A percentile compares a stretch with the other conserved stretches of the same genome.
Conservation (phyloP, 1,139 yeast genomes). For the Geotrichum phurueaensis region DNA sequence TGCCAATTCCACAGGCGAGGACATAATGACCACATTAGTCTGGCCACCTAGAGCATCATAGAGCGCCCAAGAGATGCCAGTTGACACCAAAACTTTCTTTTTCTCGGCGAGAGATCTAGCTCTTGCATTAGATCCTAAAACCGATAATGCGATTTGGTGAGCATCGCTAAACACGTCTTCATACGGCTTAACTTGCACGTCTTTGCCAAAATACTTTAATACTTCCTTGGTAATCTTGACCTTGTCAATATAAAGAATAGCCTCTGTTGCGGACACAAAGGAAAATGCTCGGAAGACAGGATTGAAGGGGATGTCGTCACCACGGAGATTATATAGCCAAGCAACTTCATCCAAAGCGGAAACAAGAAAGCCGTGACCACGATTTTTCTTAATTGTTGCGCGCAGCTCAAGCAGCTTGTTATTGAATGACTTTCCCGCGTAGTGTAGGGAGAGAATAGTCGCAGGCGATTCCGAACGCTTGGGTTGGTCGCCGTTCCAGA, state of each 20-base stretch:
- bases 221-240: constrained; percentile 49
- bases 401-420: constrained; percentile 45
- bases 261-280: constrained; percentile 54
- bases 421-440: constrained; percentile 40
- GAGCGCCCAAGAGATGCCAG: constrained; percentile 76
- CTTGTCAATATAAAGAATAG: constrained; percentile 64
- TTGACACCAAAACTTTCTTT: constrained; percentile 52
- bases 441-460: constrained; percentile 31
- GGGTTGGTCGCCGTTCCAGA: constrained; percentile 56
- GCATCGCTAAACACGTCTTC: constrained; percentile 34
- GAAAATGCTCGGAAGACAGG: constrained; percentile 88
- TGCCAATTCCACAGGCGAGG: constrained; percentile 57
- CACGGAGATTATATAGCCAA: constrained; percentile 86
- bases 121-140: constrained; percentile 24
- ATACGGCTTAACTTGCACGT: constrained; percentile 35
- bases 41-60: constrained; percentile 48
- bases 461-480: constrained; percentile 33
- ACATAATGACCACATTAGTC: constrained; percentile 43
- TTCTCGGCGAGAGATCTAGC: constrained; percentile 11
- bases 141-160: constrained; percentile 33
- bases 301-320: constrained; percentile 76
- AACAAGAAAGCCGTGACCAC: constrained; percentile 48
- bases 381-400: constrained; percentile 39
- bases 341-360: constrained; percentile 86
- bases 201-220: constrained; percentile 27